Percentiles rank a stretch among this genome's conserved stretches.
Conservation (phyloP, 306 rosid genomes). For the Styphnolobium japonicum region DNA sequence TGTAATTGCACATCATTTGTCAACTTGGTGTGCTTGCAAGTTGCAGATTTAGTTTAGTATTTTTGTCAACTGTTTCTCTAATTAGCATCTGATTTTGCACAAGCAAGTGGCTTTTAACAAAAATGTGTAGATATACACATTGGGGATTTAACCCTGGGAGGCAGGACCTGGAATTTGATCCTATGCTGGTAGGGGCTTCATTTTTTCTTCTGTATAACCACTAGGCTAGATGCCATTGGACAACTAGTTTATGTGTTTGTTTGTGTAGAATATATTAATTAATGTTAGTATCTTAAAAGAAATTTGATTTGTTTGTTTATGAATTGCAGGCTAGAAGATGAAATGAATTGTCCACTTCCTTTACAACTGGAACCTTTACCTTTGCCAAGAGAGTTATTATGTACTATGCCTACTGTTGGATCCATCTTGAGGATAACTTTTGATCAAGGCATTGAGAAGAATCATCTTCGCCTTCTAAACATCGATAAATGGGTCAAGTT, state of each 20-base stretch:
- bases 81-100: neutral
- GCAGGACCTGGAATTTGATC: neutral
- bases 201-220: neutral
- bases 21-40: neutral
- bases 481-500: conserved; percentile 60
- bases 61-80: neutral
- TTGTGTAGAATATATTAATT: neutral
- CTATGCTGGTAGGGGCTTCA: neutral
- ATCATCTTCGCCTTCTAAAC: conserved; percentile 23
- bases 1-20: neutral
- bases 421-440: conserved; percentile 49
- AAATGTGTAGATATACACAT: neutral
- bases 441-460: conserved; percentile 32
- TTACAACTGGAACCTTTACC: conserved; percentile 39
- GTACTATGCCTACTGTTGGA: conserved; percentile 57
- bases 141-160: neutral
- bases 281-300: neutral
- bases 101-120: neutral
- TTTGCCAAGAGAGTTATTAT: conserved; percentile 43
- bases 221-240: neutral
- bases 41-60: neutral
- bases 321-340: conserved; percentile 60
- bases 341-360: conserved; percentile 43
- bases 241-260: neutral
- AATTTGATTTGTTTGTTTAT: neutral